Evolutionary conservation across 495 filamentous ascomycete genomes (phyloP), one percentile per base, ranked within the genome.

Genomic region (Penicillium pulvis): DNA sequence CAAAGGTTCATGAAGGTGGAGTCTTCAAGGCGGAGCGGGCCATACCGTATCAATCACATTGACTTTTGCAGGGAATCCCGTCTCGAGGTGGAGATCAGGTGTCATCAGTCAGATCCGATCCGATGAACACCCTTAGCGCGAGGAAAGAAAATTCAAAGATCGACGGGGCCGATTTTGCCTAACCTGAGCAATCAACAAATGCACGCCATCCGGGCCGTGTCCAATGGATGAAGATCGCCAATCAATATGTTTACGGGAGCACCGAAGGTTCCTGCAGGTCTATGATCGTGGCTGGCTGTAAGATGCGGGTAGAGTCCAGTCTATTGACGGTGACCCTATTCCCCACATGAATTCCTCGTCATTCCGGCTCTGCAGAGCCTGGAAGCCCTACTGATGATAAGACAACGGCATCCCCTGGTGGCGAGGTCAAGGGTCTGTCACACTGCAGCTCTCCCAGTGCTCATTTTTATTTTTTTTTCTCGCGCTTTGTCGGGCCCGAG

Each of bases 11-110:
- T 26, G 30, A 4, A 39, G 6, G 50, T 52, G 50, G 31, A 52
- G 50, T 52, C 6, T 9, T 28, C 4, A 28, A 28, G 20, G 23
- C 14, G 20, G 26, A 49, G 46, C 46, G 46, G 46, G 24, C 46
- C 46, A 49, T 33, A 49, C 41, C 31, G 45, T 64, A 64, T 60
- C 53, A 51, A 65, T 65, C 65, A 65, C 59, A 68, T 65, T 69
- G 61, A 44, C 51, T 50, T 55, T 42, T 23, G 20, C 20, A 23
- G n/a, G n/a, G n/a, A n/a, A 23, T 23, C 20, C 17, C 16, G 11
- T 43, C 33, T 31, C 17, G 16, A n/a, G 42, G 50, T 55, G 55
- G 55, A 55, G 28, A 9, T 23, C 17, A 49, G 54, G 17, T 62
- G 11, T 26, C 44, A 55, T 49, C 43, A 58, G 10, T 44, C 57